Conservation (phyloP, 352 stramenopile species). For the Phytophthora lateralis region DNA sequence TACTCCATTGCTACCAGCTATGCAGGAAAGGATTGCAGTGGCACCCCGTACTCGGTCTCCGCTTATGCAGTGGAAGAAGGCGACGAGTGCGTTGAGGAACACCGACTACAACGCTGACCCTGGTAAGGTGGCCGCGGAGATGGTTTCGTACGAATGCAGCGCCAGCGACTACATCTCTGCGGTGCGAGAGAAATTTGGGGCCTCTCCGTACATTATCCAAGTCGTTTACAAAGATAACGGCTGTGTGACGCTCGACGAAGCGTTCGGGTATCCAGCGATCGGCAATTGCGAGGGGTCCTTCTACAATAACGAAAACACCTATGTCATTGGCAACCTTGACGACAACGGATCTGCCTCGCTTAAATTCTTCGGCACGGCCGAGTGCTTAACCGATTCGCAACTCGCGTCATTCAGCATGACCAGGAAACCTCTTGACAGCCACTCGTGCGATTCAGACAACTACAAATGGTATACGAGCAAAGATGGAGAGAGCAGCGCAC, state of each 20-base stretch:
- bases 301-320: neutral
- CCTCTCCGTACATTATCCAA: neutral
- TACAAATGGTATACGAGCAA: constrained; percentile 1
- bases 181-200: neutral
- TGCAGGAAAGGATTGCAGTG: too few species aligned
- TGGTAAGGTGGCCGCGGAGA: too few species aligned
- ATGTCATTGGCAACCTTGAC: neutral
- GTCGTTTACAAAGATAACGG: neutral
- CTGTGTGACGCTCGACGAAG: neutral
- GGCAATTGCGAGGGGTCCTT: neutral
- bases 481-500: neutral
- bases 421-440: neutral
- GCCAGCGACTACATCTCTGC: neutral
- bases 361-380: neutral
- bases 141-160: too few species aligned
- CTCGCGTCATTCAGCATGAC: neutral
- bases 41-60: too few species aligned
- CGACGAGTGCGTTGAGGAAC: too few species aligned
- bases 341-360: neutral
- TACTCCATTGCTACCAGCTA: too few species aligned
- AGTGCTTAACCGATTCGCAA: neutral
- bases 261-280: neutral
- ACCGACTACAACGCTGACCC: too few species aligned
- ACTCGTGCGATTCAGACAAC: neutral
- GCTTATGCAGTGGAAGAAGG: too few species aligned